Evolutionary conservation across 352 stramenopile species (phyloP), one percentile per base, ranked within the genome.

Genomic region (Thraustochytrium striatum): DNA sequence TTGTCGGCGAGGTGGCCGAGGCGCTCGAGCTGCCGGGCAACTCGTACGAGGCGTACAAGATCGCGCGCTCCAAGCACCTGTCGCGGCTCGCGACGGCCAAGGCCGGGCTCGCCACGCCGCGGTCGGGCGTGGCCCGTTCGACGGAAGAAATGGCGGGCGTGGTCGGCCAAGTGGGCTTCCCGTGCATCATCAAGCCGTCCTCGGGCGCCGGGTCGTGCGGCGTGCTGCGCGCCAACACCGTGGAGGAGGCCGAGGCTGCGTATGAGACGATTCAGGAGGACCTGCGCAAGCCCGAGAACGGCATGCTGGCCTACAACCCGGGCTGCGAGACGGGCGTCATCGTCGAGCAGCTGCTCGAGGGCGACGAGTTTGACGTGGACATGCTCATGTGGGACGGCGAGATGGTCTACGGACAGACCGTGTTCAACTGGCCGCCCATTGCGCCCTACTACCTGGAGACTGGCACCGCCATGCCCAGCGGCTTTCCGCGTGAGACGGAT

Each of bases 401-500:
- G 47, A 7, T 43, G 3, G 19, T 5, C 35, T 81, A 73, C 53
- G 36, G 33, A 13, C 5, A n/a, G 13, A 61, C 59, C 28, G 36
- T 69, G 2, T 44, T 69, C 72, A 81, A 81, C 72, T 72, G 72
- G 59, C 57, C 68, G 21, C 65, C 41, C 36, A 32, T 72, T 16
- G 62, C 57, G 47, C 72, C 72, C 25, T 81, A 81, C 58, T 81
- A 78, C 36, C 59, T 72, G n/a, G 72, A 81, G 61, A 81, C 72
- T 16, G 65, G 72, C 33, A 53, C 59, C 61, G 25, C 43, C 47
- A 69, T 30, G 35, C 72, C 72, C 2, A 47, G 28, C 19, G 16
- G 55, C 2, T 53, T 78, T 13, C 21, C 58, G 8, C n/a, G 3
- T 9, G 65, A 61, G 44, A 30, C 39, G 21, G 44, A 73, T 21